Evolutionary conservation across 2,329 filamentous ascomycete genomes (phyloP), one percentile per base, ranked within the genome.

Genomic region (Penicillium rolfsii): DNA sequence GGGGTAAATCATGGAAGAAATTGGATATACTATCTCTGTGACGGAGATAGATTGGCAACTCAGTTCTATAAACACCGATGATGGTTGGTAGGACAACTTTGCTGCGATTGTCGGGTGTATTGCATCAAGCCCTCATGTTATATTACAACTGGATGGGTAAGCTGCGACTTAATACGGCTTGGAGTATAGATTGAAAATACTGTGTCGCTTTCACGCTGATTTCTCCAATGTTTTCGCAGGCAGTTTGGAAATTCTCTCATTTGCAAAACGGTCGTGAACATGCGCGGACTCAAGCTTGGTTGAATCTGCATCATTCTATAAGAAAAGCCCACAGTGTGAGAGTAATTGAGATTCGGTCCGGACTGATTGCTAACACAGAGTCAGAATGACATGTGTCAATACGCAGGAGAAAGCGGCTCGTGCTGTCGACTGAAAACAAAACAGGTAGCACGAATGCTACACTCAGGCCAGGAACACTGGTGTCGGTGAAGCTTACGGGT

Each of bases 381-480:
- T 2, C 24, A 9, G 43, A 28, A 28, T 28, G 22, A 4, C 11
- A 11, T 4, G 28, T 12, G n/a, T 4, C 9, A n/a, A 26, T 35
- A n/a, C 22, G 30, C n/a, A 43, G n/a, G 26, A 30, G 36, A 26
- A 38, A 16, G 41, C 43, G 41, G 41, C 24, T 45, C 14, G 19
- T 35, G 22, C 30, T 9, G 33, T 19, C 5, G 33, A 30, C 14
- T 19, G 9, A 9, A 38, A 22, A 22, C 19, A 16, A 45, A 40
- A 62, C 48, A 14, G 55, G 59, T 59, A 33, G 45, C 43, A 57
- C 55, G 33, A 43, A 43, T 40, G 16, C 28, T 30, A 46, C 28
- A 36, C 4, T 35, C 4, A 9, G 14, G 19, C 2, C 8, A 38
- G 45, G 40, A n/a, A 43, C 12, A 7, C 8, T 38, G 3, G 24